Percentiles rank a stretch among this genome's conserved stretches.
phyloP scores from a whole-genome alignment of 345 rosid species.

The Brassica carinata region DNA sequence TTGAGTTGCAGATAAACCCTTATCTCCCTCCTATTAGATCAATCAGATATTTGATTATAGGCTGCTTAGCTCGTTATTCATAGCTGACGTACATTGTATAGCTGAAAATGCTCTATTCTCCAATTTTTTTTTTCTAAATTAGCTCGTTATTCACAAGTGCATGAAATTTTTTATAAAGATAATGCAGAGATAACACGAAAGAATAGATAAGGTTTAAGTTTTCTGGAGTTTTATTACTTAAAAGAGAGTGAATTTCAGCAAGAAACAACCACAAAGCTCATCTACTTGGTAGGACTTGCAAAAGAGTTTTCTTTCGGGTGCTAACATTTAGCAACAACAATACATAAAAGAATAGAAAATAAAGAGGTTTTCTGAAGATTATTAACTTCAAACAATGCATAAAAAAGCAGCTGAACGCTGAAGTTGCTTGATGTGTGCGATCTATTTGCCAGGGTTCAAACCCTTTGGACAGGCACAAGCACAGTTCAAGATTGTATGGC shows the following conservation, averaged over 20 bases:
- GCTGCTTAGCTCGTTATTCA: neutral
- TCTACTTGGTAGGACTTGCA: constrained; percentile 31
- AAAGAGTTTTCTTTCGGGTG: neutral
- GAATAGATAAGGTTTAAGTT: constrained; percentile 23
- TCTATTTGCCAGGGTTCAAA: constrained; percentile 94
- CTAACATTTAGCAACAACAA: constrained; percentile 27
- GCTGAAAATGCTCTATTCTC: no score
- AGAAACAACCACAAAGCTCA: constrained; percentile 35
- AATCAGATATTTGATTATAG: no score
- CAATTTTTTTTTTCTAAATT: no score
- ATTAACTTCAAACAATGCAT: constrained; percentile 34
- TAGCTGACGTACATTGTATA: no score
- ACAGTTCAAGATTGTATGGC: constrained; percentile 96
- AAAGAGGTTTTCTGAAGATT: constrained; percentile 24
- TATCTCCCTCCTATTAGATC: no score
- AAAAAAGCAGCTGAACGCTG: constrained; percentile 33
- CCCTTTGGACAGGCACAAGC: constrained; percentile 99
- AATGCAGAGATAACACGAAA: constrained; percentile 25
- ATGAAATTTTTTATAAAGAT: constrained; percentile 1
- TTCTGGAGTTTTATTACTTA: constrained; percentile 23
- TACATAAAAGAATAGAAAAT: constrained; percentile 21
- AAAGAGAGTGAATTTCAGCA: constrained; percentile 5
- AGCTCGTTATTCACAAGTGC: no score
- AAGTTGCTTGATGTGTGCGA: constrained; percentile 76
- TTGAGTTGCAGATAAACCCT: no score